A percentile compares a stretch with the other conserved stretches of the same genome.
These are phyloP conservation scores for Kazachstania psychrophila DNA, from an alignment of 805 yeast species.

Conservation along the genomic window DNA sequence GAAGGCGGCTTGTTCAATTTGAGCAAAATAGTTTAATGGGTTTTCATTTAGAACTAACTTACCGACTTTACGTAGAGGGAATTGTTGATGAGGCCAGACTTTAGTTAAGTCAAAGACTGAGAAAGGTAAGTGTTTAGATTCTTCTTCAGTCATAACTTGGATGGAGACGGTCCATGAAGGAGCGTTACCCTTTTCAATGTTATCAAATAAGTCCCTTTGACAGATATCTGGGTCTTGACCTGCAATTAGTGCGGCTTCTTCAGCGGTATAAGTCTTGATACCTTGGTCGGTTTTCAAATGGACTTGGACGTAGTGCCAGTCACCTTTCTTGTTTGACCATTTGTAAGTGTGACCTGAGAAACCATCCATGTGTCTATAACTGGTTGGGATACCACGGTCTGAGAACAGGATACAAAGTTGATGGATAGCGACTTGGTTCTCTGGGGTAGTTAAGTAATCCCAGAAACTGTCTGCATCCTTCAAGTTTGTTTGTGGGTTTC, in stretches of 20 bases:
- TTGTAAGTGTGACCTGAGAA: slow-evolving; percentile 61
- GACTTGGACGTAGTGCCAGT: slow-evolving; percentile 48
- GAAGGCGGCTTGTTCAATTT: slow-evolving; percentile 78
- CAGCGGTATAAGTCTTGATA: slow-evolving; percentile 42
- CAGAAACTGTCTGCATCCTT: slow-evolving; percentile 77
- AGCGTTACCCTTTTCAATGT: slow-evolving; percentile 65
- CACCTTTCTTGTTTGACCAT: slow-evolving; percentile 47
- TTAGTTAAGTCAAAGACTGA: slow-evolving; percentile 86
- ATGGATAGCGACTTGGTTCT: slow-evolving; percentile 68
- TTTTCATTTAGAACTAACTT: slow-evolving; percentile 70
- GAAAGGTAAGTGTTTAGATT: slow-evolving; percentile 66
- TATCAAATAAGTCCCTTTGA: slow-evolving; percentile 68
- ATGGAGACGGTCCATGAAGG: slow-evolving; percentile 83
- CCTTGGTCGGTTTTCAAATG: slow-evolving; percentile 50
- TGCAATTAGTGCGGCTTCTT: slow-evolving; percentile 56
- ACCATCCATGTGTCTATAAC: slow-evolving; percentile 51
- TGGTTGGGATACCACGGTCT: slow-evolving; percentile 54
- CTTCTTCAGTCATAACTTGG: slow-evolving; percentile 78
- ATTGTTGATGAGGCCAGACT: slow-evolving; percentile 83
- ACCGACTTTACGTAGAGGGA: slow-evolving; percentile 82
- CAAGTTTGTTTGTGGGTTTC: slow-evolving; percentile 61
- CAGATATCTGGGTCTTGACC: slow-evolving; percentile 79
- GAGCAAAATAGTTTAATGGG: slow-evolving; percentile 82
- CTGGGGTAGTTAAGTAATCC: slow-evolving; percentile 59
- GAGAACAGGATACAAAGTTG: slow-evolving; percentile 55